These are phyloP conservation scores for Tolypocladium endophyticum DNA, from an alignment of 2,329 filamentous ascomycete genomes.

Conservation along the genomic window DNA sequence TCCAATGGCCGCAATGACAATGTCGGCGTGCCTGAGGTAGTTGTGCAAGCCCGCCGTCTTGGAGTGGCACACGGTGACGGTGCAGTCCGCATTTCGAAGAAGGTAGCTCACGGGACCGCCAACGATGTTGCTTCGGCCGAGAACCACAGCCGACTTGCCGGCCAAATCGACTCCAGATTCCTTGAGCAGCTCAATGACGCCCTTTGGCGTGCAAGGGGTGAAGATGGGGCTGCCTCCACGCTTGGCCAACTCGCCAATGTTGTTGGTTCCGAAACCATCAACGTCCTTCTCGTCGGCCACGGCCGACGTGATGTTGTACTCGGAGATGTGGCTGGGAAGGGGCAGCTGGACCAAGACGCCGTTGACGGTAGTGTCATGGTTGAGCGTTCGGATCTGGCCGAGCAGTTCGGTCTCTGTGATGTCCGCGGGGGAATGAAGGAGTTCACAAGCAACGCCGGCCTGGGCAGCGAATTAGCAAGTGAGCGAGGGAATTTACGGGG, in stretches of 20 bases:
- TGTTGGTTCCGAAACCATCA: conserved; percentile 86
- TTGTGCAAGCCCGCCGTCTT: conserved; percentile 64
- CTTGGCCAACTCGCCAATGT: conserved; percentile 96
- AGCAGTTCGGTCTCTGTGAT: conserved; percentile 80
- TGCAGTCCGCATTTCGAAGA: conserved; percentile 89
- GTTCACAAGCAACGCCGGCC: conserved; percentile 82
- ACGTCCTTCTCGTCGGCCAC: conserved; percentile 95
- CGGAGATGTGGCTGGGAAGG: conserved; percentile 78
- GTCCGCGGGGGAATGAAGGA: conserved; percentile 72
- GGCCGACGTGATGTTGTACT: conserved; percentile 81
- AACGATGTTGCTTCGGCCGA: conserved; percentile 94
- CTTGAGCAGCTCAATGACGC: conserved; percentile 84
- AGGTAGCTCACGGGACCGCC: conserved; percentile 95
- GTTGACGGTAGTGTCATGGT: conserved; percentile 78
- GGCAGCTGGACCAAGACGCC: conserved; percentile 93
- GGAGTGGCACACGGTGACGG: conserved; percentile 93
- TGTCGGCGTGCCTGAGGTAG: conserved; percentile 73
- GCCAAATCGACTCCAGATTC: conserved; percentile 73
- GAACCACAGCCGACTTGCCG: conserved; percentile 89
- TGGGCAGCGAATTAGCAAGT: conserved; percentile 21
- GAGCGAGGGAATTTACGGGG: background rate
- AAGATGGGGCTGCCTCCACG: conserved; percentile 83
- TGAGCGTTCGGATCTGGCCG: conserved; percentile 68
- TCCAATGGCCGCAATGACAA: conserved; percentile 87
- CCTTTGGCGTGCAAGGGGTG: conserved; percentile 91